These are phyloP conservation scores for Centaurea solstitialis DNA, from an alignment of 129 eudicot species.

Conservation along the genomic window DNA sequence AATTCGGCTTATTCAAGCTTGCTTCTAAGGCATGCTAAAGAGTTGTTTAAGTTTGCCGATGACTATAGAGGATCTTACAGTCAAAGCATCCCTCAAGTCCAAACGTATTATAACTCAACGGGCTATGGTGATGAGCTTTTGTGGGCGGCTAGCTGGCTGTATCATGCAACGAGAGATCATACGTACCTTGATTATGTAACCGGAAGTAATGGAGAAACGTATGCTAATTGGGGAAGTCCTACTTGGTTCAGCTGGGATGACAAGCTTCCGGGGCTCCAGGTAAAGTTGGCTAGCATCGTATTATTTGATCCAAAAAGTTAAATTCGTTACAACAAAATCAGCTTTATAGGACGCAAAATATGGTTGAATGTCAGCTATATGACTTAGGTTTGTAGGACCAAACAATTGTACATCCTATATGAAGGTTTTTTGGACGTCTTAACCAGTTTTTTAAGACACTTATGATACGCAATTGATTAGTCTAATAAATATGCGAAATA, in stretches of 20 bases:
- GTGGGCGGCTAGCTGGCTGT: constrained; percentile 99
- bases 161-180: constrained; percentile 81
- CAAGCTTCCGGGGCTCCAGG: constrained; percentile 93
- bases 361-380: neutral
- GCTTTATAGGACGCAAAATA: neutral
- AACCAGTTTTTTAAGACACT: neutral
- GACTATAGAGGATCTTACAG: constrained; percentile 74
- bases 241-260: constrained; percentile 99
- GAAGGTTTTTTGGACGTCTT: neutral
- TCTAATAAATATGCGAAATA: no score
- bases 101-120: constrained; percentile 83
- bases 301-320: neutral
- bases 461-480: neutral
- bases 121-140: constrained; percentile 98
- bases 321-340: neutral
- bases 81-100: constrained; percentile 75
- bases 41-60: constrained; percentile 80
- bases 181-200: constrained; percentile 69
- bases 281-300: constrained; percentile 7
- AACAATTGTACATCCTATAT: neutral
- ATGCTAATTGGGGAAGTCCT: constrained; percentile 84
- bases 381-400: neutral
- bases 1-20: constrained; percentile 64
- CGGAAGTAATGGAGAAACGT: constrained; percentile 61
- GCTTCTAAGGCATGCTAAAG: constrained; percentile 84